A percentile compares a stretch with the other conserved stretches of the same genome.
Evolutionary conservation across 176 grass and related monocot genomes (phyloP).

Genomic region (Thalia dealbata): DNA sequence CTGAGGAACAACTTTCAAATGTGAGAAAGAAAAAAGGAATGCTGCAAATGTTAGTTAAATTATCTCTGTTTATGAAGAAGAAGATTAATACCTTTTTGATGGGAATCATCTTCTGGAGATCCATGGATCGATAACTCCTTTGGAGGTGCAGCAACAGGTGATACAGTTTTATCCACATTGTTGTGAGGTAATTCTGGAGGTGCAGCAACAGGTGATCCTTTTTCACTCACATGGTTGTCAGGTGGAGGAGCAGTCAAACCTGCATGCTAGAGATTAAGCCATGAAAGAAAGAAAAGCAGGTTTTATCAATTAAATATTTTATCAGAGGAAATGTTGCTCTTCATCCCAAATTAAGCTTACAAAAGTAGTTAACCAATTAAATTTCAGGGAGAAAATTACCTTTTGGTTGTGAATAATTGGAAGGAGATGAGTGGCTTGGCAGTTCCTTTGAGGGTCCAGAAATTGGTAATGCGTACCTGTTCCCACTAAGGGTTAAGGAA

Average conservation of each 20-base stretch:
- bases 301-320: not conserved
- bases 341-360: not conserved
- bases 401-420: constrained; percentile 13
- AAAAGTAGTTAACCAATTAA: constrained; percentile 1
- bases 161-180: not conserved
- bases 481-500: constrained; percentile 23
- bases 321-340: not conserved
- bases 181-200: not conserved
- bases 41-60: not conserved
- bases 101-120: not conserved
- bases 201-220: no score
- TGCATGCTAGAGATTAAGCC: not conserved
- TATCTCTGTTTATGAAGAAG: not conserved
- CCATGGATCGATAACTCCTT: constrained; percentile 7
- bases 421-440: constrained; percentile 1
- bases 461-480: constrained; percentile 20
- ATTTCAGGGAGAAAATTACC: constrained; percentile 19
- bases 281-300: not conserved
- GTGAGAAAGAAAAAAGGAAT: not conserved
- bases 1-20: constrained; percentile 16
- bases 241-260: not conserved
- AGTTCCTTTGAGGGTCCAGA: constrained; percentile 29
- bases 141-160: not conserved
- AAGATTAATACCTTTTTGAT: constrained; percentile 11
- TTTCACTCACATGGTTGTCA: not conserved